Evolutionary conservation across 2,329 filamentous ascomycete genomes (phyloP).

Genomic region (Taxawa tesnikishii): DNA sequence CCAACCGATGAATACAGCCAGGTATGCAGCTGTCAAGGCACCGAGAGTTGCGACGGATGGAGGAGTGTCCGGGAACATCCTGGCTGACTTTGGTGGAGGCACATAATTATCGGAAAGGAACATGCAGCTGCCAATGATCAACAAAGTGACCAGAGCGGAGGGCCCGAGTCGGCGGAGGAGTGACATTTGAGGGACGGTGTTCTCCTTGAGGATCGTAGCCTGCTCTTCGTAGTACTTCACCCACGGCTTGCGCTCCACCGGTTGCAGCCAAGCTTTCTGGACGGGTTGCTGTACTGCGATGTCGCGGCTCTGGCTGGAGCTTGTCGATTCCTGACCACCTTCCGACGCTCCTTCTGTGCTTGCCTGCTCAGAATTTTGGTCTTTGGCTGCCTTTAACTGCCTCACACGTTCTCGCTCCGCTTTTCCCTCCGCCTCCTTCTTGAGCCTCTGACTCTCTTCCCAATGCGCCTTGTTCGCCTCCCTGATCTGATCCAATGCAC

Average conservation of each 20-base stretch:
- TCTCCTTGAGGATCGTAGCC: slow-evolving; percentile 20
- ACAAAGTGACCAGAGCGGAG: slow-evolving; percentile 25
- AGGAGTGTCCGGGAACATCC: slow-evolving; percentile 49
- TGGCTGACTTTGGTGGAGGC: slow-evolving; percentile 31
- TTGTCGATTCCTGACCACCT: slow-evolving; percentile 3
- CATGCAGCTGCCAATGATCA: slow-evolving; percentile 27
- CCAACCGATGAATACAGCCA: slow-evolving; percentile 46
- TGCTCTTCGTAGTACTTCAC: slow-evolving; percentile 24
- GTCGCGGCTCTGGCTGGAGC: no score
- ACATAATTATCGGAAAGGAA: slow-evolving; percentile 37
- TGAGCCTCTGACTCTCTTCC: slow-evolving; percentile 11
- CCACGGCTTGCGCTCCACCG: slow-evolving; percentile 19
- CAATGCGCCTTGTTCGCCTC: slow-evolving; percentile 15
- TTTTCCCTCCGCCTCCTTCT: slow-evolving; percentile 13
- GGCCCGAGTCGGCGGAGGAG: slow-evolving; percentile 31
- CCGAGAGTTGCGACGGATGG: slow-evolving; percentile 53
- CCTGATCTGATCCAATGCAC: slow-evolving; percentile 15
- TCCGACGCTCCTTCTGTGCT: not conserved
- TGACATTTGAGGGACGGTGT: slow-evolving; percentile 17
- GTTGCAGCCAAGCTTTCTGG: slow-evolving; percentile 15
- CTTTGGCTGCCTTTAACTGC: slow-evolving; percentile 1
- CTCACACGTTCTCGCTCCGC: slow-evolving; percentile 8
- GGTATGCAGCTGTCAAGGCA: slow-evolving; percentile 48
- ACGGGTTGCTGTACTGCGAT: slow-evolving; percentile 4
- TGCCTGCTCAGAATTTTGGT: not conserved